phyloP scores from a whole-genome alignment of 805 yeast species.

The Candida montana region DNA sequence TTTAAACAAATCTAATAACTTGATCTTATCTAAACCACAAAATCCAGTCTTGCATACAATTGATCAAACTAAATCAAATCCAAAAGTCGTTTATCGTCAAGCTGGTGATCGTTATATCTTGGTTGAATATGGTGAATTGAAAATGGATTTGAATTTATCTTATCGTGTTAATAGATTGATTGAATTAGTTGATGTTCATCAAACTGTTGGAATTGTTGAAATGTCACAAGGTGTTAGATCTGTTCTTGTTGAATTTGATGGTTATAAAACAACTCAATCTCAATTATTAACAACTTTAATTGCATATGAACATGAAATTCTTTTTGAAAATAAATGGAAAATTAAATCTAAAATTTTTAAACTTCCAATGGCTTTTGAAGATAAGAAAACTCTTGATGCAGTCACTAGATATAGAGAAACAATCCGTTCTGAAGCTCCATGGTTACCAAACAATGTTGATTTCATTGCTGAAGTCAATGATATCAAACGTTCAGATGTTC shows the following conservation, averaged over 20 bases:
- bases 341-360: conserved; percentile 77
- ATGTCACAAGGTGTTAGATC: conserved; percentile 98
- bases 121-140: conserved; percentile 88
- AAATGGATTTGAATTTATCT: conserved; percentile 76
- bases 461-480: conserved; percentile 88
- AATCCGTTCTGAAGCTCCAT: conserved; percentile 87
- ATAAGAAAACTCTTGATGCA: conserved; percentile 79
- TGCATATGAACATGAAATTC: conserved; percentile 71
- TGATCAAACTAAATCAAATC: conserved; percentile 45
- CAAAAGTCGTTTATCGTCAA: conserved; percentile 81
- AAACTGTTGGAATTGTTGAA: conserved; percentile 79
- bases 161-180: conserved; percentile 83
- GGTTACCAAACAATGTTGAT: conserved; percentile 97
- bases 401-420: conserved; percentile 91
- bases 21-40: conserved; percentile 42
- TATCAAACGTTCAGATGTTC: conserved; percentile 66
- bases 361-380: conserved; percentile 97
- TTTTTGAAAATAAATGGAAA: conserved; percentile 75
- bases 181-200: conserved; percentile 57
- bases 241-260: conserved; percentile 81
- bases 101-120: conserved; percentile 94
- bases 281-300: conserved; percentile 57
- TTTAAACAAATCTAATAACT: conserved; percentile 22
- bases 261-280: conserved; percentile 53
- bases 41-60: conserved; percentile 63